Percentiles rank a stretch among this genome's conserved stretches.
These are phyloP conservation scores for Tetraselmis chui DNA, from an alignment of 139 green algal genomes.

Conservation along the genomic window DNA sequence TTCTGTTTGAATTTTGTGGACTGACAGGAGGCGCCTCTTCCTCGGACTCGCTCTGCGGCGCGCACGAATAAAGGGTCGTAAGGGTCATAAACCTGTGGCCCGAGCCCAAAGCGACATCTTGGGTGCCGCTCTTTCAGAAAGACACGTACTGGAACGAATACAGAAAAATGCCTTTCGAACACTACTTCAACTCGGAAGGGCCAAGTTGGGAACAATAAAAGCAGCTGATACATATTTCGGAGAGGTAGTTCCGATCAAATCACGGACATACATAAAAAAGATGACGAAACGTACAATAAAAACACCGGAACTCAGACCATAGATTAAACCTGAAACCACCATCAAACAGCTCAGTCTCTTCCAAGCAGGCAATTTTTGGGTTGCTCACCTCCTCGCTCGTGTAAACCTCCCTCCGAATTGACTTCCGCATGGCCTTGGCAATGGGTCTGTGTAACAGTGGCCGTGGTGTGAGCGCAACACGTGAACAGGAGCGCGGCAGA, in stretches of 20 bases:
- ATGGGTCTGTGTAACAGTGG: not conserved
- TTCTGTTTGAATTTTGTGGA: not conserved
- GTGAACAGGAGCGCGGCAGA: not conserved
- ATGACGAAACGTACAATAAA: too few species aligned
- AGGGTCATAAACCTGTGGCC: too few species aligned
- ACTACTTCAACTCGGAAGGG: too few species aligned
- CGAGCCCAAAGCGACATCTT: too few species aligned
- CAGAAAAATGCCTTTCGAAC: too few species aligned
- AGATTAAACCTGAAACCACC: too few species aligned
- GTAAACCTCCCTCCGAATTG: not conserved
- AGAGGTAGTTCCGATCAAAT: not conserved
- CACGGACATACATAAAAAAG: too few species aligned
- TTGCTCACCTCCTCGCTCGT: not conserved
- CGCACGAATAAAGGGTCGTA: not conserved
- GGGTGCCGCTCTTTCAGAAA: not conserved
- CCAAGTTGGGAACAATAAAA: too few species aligned
- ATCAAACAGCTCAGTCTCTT: not conserved
- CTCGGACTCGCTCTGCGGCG: not conserved
- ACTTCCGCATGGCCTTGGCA: not conserved
- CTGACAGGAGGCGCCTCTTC: not conserved
- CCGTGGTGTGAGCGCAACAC: not conserved
- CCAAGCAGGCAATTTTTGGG: not conserved
- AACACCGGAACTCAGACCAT: too few species aligned
- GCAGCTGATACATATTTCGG: too few species aligned
- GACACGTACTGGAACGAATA: too few species aligned